These are phyloP conservation scores for Boletus eberwhitei DNA, from an alignment of 768 basidiomycete species.

Conservation along the genomic window DNA sequence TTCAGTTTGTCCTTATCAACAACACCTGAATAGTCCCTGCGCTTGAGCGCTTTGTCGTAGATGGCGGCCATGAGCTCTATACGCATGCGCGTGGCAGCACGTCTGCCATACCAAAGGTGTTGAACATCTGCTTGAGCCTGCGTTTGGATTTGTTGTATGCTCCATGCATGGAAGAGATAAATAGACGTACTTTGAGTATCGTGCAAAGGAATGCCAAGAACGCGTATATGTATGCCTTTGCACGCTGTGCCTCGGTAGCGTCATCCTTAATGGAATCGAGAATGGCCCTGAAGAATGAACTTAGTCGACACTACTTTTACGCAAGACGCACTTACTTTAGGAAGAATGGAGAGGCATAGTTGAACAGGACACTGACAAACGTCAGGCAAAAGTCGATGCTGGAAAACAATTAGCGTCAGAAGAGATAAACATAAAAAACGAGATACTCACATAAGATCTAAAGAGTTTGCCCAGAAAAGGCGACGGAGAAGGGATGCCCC, in stretches of 20 bases:
- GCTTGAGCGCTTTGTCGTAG: conserved; percentile 83
- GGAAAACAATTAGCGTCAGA: neutral
- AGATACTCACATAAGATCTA: conserved; percentile 38
- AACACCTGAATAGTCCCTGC: conserved; percentile 81
- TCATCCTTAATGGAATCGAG: conserved; percentile 50
- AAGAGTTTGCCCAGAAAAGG: conserved; percentile 44
- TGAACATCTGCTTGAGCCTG: conserved; percentile 66
- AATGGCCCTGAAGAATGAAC: conserved; percentile 42
- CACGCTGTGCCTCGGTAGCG: conserved; percentile 47
- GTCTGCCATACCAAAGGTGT: conserved; percentile 77
- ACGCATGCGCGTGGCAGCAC: conserved; percentile 70
- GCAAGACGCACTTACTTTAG: conserved; percentile 50
- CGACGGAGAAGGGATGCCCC: conserved; percentile 37
- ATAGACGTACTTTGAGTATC: conserved; percentile 20
- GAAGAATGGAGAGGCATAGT: conserved; percentile 83
- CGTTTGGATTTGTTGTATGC: neutral
- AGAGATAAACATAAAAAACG: neutral
- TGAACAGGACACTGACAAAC: conserved; percentile 64
- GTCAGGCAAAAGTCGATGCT: conserved; percentile 69
- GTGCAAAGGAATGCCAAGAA: conserved; percentile 67
- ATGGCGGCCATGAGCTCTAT: conserved; percentile 81
- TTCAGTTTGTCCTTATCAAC: conserved; percentile 47
- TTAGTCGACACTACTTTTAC: neutral
- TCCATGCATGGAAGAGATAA: neutral
- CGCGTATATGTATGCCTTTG: conserved; percentile 75